Conservation (phyloP, 2,329 filamentous ascomycete species). For the Harringtonia lauricola region DNA sequence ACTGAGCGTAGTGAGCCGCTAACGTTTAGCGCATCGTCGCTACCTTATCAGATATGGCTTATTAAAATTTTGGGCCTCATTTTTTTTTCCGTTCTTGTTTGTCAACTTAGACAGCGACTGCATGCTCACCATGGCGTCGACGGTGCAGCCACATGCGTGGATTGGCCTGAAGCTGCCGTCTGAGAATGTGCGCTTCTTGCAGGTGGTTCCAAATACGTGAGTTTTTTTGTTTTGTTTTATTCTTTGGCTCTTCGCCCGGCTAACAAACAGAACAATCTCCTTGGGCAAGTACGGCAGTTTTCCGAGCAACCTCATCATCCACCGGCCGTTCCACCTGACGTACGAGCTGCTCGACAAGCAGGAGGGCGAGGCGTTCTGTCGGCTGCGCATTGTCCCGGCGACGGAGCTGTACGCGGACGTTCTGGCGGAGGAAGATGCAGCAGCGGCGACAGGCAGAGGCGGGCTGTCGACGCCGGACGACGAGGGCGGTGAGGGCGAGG, state of each 20-base stretch:
- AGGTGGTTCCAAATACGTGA: slow-evolving; percentile 51
- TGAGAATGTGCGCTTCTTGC: slow-evolving; percentile 44
- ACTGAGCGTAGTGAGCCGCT: too few species aligned
- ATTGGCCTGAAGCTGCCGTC: slow-evolving; percentile 48
- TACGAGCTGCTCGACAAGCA: slow-evolving; percentile 74
- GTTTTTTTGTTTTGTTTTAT: slow-evolving; percentile 16
- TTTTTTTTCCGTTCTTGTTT: slow-evolving; percentile 1
- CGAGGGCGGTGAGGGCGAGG: slow-evolving; percentile 28
- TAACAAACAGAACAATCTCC: slow-evolving; percentile 57
- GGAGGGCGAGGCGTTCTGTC: slow-evolving; percentile 51
- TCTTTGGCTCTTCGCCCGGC: background rate
- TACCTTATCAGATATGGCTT: background rate
- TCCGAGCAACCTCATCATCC: slow-evolving; percentile 76
- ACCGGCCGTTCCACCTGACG: slow-evolving; percentile 84
- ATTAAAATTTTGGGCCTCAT: background rate
- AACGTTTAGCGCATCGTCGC: background rate
- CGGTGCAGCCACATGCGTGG: slow-evolving; percentile 49
- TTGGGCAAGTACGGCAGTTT: slow-evolving; percentile 91
- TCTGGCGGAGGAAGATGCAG: slow-evolving; percentile 32
- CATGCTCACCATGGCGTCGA: slow-evolving; percentile 8
- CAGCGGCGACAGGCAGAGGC: slow-evolving; percentile 9
- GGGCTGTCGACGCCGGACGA: slow-evolving; percentile 28
- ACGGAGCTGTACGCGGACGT: slow-evolving; percentile 77
- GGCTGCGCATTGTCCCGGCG: slow-evolving; percentile 67
- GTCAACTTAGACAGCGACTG: background rate